Percentiles rank a stretch among this genome's conserved stretches.
Conservation (phyloP, 306 rosid species). For the Abrus precatorius region DNA sequence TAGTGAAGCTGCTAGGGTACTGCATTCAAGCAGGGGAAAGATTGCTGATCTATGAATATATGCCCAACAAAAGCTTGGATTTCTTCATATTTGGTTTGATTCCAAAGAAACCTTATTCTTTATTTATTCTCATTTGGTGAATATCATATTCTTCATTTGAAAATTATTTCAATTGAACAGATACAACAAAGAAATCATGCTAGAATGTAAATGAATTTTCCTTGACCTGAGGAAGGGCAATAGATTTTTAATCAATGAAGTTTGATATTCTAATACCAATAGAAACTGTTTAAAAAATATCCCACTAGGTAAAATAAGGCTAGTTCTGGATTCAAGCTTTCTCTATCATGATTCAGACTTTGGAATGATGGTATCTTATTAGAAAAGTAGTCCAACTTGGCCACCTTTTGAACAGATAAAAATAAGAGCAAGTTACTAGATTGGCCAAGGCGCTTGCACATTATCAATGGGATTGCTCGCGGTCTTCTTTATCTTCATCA, state of each 20-base stretch:
- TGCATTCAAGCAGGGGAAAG: conserved; percentile 59
- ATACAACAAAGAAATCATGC: neutral
- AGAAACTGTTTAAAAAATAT: neutral
- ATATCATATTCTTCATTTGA: neutral
- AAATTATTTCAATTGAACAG: neutral
- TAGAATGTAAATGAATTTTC: conserved; percentile 5
- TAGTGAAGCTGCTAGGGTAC: conserved; percentile 61
- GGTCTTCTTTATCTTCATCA: conserved; percentile 68
- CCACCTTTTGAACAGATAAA: conserved; percentile 34
- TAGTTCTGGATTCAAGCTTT: neutral
- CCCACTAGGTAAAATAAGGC: neutral
- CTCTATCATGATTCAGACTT: neutral
- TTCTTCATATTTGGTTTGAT: conserved; percentile 53
- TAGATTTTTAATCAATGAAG: neutral
- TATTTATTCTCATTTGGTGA: neutral
- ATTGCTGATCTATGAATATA: conserved; percentile 20
- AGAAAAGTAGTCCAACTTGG: neutral
- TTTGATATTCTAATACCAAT: neutral
- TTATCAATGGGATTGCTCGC: conserved; percentile 54
- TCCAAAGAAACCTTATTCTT: neutral
- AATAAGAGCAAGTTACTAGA: conserved; percentile 31
- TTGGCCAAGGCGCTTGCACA: conserved; percentile 51
- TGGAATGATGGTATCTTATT: neutral
- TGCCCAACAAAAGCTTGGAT: conserved; percentile 33
- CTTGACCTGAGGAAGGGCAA: neutral